A percentile compares a stretch with the other conserved stretches of the same genome.
phyloP scores from a whole-genome alignment of 1,284 basidiomycete species.

The Mycena sp. region DNA sequence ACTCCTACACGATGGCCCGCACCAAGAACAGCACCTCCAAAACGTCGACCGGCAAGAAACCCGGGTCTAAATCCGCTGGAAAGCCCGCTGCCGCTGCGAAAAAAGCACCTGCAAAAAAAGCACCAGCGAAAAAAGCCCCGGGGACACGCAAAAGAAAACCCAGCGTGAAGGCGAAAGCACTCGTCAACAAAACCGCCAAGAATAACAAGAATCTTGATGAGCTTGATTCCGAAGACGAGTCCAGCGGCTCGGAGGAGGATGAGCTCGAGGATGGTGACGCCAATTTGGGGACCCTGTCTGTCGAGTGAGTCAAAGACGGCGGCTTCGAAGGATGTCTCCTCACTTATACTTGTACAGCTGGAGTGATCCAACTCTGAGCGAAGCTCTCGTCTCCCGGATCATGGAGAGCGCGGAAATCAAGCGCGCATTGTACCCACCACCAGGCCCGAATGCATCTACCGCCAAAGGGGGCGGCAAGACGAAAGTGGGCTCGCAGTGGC shows the following conservation, averaged over 20 bases:
- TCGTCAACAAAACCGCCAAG: too few relatives aligned
- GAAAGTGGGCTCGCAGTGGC: slow-evolving; percentile 1
- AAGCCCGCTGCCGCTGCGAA: too few relatives aligned
- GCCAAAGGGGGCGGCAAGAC: slow-evolving; percentile 10
- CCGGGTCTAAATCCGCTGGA: too few relatives aligned
- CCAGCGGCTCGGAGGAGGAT: background rate
- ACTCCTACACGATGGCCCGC: too few relatives aligned
- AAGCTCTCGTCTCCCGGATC: background rate
- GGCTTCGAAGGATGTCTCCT: background rate
- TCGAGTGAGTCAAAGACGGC: background rate
- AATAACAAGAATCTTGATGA: too few relatives aligned
- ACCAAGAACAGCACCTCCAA: too few relatives aligned
- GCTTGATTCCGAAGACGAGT: background rate
- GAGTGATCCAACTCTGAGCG: background rate
- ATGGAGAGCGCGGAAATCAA: slow-evolving; percentile 6
- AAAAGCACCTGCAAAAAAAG: too few relatives aligned
- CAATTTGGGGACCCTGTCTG: background rate
- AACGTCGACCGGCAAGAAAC: too few relatives aligned
- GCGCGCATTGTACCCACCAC: slow-evolving; percentile 6
- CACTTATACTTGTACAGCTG: background rate
- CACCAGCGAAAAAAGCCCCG: too few relatives aligned
- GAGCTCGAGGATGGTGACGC: background rate
- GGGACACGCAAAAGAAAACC: too few relatives aligned
- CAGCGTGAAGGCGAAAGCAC: too few relatives aligned
- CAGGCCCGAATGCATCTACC: slow-evolving; percentile 14